Evolutionary conservation across 2,329 filamentous ascomycete species (phyloP), one percentile per base, ranked within the genome.

Genomic region (Daldinia sp.): DNA sequence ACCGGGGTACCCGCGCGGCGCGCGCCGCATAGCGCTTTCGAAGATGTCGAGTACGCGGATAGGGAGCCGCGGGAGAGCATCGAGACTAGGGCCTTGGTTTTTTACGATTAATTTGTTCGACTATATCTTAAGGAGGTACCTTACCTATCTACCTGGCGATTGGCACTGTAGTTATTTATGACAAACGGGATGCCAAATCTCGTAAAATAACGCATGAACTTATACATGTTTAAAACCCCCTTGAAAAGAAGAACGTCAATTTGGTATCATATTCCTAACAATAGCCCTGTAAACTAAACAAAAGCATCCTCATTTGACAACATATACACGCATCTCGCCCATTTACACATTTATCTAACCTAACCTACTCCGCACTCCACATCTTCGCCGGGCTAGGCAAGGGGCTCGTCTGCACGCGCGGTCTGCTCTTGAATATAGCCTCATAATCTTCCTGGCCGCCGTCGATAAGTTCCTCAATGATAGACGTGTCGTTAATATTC

Each of bases 371-470:
- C 12, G 51, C 67, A 23, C 70, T 73, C 70, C 73, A 74, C 33
- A 37, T 56, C 65, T 78, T 81, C 5, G 77, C 80, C 1, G 86
- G 86, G 62, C 83, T 87, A 7, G 83, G 81, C 2, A 89, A 78
- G 1, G 94, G 93, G 78, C 93, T 97, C 10, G 88, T 88, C 71
- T 90, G 90, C 72, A 98, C 89, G 79, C 90, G 92, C 0, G 94
- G 94, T 71, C 94, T 82, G 70, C 92, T 94, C 80, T 90, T 93
- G 78, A 98, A 98, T 0, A 97, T 90, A 28, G 90, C 91, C 66
- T 97, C 93, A 54, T 77, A 75, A 57, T 77, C 76, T 72, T 93
- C 90, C 61, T 90, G 86, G 15, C 85, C 85, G 30, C 73, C 79
- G 46, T 81, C 80, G 63, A 97, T 89, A 44, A 97, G 81, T 70